Conservation (phyloP, 352 stramenopile genomes). For the Globisporangium radiosum region DNA sequence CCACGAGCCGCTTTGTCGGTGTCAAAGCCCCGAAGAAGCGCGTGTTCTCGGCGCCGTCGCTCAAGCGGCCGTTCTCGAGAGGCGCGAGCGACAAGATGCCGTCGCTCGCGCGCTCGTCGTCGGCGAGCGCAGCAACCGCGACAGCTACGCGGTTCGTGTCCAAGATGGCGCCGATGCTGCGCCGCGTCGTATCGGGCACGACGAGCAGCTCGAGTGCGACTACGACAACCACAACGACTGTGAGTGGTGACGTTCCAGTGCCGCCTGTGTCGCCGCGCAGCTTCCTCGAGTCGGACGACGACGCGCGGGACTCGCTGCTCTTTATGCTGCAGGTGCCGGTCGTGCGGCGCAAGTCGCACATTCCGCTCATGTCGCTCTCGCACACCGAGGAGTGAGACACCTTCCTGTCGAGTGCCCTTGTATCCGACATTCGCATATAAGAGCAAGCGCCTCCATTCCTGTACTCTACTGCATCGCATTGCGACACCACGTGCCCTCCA, state of each 20-base stretch:
- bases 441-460: neutral
- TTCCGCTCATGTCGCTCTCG: constrained; percentile 45
- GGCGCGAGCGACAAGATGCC: constrained; percentile 9
- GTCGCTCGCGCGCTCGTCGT: constrained; percentile 16
- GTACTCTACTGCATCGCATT: constrained; percentile 9
- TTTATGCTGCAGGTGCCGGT: constrained; percentile 61
- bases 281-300: constrained; percentile 34
- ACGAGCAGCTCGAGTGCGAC: neutral
- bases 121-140: constrained; percentile 15
- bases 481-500: neutral
- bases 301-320: constrained; percentile 54
- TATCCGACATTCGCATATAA: no score
- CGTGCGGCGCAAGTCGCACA: constrained; percentile 34
- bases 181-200: constrained; percentile 14
- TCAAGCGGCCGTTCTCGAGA: constrained; percentile 29
- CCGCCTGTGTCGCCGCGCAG: constrained; percentile 6
- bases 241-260: neutral
- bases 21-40: constrained; percentile 19
- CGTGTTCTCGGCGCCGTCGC: constrained; percentile 28
- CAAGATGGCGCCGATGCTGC: constrained; percentile 54
- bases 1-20: neutral
- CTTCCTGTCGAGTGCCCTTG: no score
- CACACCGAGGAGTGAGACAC: constrained; percentile 22
- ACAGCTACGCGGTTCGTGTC: constrained; percentile 47
- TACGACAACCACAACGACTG: neutral